Base-by-base conservation (phyloP, 2,329 filamentous ascomycete species). In the Chaetomium sp. region DNA sequence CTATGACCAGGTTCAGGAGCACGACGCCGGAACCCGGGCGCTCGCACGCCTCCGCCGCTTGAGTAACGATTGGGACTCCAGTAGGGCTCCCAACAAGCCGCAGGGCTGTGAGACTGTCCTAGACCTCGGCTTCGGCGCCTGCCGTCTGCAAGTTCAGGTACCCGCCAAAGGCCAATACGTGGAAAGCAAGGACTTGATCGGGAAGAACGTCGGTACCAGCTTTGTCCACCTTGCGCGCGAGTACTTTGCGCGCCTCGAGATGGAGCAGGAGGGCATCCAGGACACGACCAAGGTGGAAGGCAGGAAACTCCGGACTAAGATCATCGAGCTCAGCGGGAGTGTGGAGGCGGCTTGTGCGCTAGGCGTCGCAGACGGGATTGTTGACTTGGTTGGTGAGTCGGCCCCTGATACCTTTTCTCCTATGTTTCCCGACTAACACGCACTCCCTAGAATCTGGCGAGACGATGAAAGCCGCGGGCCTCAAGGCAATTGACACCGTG, bases 331-430 rank as follows among this genome's bases (percentile, higher is more conserved):
- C 58, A 94, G 92, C 62, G 94, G 94, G 12, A 97, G 92, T 78
- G 94, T 99, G 37, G 94, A 99, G 75, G 92, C 94, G 51, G 92
- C 94, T 41, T 99, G 94, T 69, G 92, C 94, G 19, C 77, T 99
- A 53, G 94, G 94, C 52, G 91, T 97, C 34, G 94, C 94, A 44
- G 92, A 97, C 70, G 94, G 92, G 50, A 96, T 99, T 70, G 91
- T 99, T 47, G 94, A 99, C 75, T 84, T 99, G 56, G 94, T 99
- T 68, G 91, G 90, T 94, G 73, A 70, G 88, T 82, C 7, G 49
- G 50, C 35, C 33, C 27, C n/a, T 41, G 37, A 36, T 9, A 46
- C 12, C 40, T 44, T 4, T 41, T 36, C 42, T 6, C 19, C 50
- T 44, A 37, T 3, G 19, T 35, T 19, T 36, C 14, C 9, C 6